Base-by-base conservation (phyloP, 352 stramenopile species). In the Pythium myriotylum region DNA sequence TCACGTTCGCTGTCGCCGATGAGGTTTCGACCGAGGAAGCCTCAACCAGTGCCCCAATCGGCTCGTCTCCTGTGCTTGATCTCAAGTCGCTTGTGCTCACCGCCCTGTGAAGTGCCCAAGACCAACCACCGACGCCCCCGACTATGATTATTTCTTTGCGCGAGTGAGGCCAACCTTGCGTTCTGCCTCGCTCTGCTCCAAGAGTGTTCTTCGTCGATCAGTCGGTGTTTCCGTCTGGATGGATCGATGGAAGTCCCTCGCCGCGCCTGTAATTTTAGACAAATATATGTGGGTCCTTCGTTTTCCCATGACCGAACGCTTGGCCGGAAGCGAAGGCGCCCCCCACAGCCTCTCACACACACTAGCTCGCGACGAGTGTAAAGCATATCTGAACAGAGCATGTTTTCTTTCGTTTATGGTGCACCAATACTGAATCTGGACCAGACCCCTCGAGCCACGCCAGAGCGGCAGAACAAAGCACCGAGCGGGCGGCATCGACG, bases 51-150 rank as follows among this genome's bases (percentile, higher is more conserved):
- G 46, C 49, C 29, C 5, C 50, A n/a, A 50, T 56, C 33, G 40
- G 55, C 20, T 51, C 46, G 8, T 53, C 55, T 27, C 55, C 55
- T 19, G 55, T 42, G 23, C 16, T 63, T 26, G 55, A 63, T 46
- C 24, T 63, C 22, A 63, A 63, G 55, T 55, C 55, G 45, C 45
- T 55, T n/a, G n/a, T 63, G 23, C 33, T 63, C n/a, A 63, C 47
- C 17, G 29, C 55, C 17, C 16, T 56, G 45, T 63, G 47, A 47
- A 29, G 29, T 54, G 52, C 39, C 42, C n/a, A 4, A 51, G 42
- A 20, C n/a, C n/a, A 51, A 33, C 16, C 29, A 20, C 32, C 45
- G 35, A 13, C 22, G 35, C 27, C 23, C 26, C 16, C 35, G 33
- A 58, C 32, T 26, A 62, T 49, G 54, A 54, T 49, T 54, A 48